phyloP scores from a whole-genome alignment of 768 basidiomycete genomes.

The Collybia sordida region DNA sequence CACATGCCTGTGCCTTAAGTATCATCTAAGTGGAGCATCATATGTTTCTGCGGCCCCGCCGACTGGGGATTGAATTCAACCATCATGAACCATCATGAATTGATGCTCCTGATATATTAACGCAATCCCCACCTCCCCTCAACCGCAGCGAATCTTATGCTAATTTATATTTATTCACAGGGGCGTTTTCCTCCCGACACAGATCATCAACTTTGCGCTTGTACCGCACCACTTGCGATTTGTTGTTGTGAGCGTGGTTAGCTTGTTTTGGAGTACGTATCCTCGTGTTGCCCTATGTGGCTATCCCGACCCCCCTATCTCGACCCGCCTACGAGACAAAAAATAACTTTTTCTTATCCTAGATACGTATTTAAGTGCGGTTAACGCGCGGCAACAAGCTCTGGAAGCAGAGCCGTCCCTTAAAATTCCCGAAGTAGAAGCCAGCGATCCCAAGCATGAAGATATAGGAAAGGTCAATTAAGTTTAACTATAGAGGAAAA shows the following conservation, averaged over 20 bases:
- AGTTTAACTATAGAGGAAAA: too few species aligned
- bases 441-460: too few species aligned
- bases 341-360: background rate
- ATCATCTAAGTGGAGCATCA: too few species aligned
- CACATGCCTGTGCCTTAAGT: too few species aligned
- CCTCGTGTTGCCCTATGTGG: background rate
- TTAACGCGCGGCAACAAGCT: conserved; percentile 38
- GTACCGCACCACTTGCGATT: conserved; percentile 79
- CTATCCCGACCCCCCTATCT: background rate
- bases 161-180: conserved; percentile 24
- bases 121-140: too few species aligned
- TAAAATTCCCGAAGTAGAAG: too few species aligned
- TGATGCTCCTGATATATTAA: background rate
- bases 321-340: background rate
- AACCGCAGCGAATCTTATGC: too few species aligned
- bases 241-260: conserved; percentile 71
- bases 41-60: too few species aligned
- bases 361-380: conserved; percentile 66
- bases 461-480: too few species aligned
- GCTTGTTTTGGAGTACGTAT: conserved; percentile 79
- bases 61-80: too few species aligned
- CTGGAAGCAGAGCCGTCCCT: too few species aligned
- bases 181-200: conserved; percentile 75
- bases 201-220: conserved; percentile 75
- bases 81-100: too few species aligned